phyloP scores from a whole-genome alignment of 768 basidiomycete genomes.

The Tylopilus sp. region DNA sequence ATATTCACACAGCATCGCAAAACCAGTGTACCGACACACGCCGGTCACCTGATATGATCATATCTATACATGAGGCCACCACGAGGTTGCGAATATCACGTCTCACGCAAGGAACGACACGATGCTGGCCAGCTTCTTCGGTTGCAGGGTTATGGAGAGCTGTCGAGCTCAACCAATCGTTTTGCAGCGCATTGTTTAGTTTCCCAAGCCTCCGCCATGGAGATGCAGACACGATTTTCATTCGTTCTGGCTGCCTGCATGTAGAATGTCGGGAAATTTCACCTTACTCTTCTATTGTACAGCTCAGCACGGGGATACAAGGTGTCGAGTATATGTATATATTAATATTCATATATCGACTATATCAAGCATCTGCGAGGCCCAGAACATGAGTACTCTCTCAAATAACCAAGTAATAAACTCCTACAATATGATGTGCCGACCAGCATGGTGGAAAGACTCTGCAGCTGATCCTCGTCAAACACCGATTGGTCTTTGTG shows the following conservation, averaged over 20 bases:
- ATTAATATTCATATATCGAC: constrained; percentile 3
- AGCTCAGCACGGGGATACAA: not conserved
- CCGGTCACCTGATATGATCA: constrained; percentile 18
- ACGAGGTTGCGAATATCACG: constrained; percentile 19
- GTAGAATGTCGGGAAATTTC: not conserved
- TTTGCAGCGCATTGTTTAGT: constrained; percentile 7
- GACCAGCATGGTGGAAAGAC: constrained; percentile 82
- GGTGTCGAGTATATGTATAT: not conserved
- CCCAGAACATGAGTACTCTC: constrained; percentile 12
- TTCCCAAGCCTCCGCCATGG: not conserved
- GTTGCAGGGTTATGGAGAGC: not conserved
- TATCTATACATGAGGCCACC: constrained; percentile 22
- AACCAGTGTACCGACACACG: constrained; percentile 5
- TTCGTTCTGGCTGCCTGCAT: not conserved
- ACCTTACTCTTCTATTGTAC: not conserved
- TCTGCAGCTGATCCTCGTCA: constrained; percentile 86
- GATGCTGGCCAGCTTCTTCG: not conserved
- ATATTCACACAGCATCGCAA: not conserved
- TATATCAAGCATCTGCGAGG: constrained; percentile 24
- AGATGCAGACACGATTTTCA: not conserved
- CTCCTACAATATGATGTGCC: constrained; percentile 84
- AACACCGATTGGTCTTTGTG: constrained; percentile 85
- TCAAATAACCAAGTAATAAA: not conserved
- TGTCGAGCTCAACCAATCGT: constrained; percentile 13
- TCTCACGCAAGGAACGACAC: no score